Evolutionary conservation across 768 basidiomycete species (phyloP), one percentile per base, ranked within the genome.

Genomic region (Kockovaella imperatae): DNA sequence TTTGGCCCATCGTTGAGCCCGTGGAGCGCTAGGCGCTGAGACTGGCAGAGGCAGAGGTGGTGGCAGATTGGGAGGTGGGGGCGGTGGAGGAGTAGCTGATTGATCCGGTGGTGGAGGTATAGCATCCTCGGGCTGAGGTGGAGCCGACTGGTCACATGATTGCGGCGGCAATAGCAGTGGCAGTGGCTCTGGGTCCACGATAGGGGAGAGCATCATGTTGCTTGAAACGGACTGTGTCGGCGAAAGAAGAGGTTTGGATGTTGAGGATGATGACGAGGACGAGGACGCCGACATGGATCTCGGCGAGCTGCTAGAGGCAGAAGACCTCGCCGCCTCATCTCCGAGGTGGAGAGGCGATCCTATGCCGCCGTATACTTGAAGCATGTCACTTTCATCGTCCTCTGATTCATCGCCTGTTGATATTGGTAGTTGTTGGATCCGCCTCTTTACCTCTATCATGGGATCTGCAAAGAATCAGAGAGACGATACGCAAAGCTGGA

Each of bases 1-100:
- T 14, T 47, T 35, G 13, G 49, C 64, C 64, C 64, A 67, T 32
- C 64, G 50, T n/a, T 31, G 43, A 3, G 36, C 21, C 7, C 42
- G 47, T 10, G 51, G 36, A 21, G 29, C 47, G 20, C 42, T 39
- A 4, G 47, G 46, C 7, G 47, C 42, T 14, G 5, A 6, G 20
- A 15, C 11, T 10, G 51, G 43, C 25, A 39, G 47, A n/a, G 45
- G 54, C 20, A 15, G 34, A 24, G 44, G 36, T 13, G 49, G 35
- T 3, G 28, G 6, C 24, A 10, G 20, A 31, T n/a, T 30, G 8
- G 43, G 30, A 14, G 45, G 35, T 2, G 52, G 34, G 28, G 49
- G 47, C 8, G 50, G 24, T 10, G 32, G 7, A 23, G 49, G 45
- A 24, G 15, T 32, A 32, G 10, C 45, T 31, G 34, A 41, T 11